Base-by-base conservation (phyloP, 345 rosid genomes). In the Luvunga scandens region DNA sequence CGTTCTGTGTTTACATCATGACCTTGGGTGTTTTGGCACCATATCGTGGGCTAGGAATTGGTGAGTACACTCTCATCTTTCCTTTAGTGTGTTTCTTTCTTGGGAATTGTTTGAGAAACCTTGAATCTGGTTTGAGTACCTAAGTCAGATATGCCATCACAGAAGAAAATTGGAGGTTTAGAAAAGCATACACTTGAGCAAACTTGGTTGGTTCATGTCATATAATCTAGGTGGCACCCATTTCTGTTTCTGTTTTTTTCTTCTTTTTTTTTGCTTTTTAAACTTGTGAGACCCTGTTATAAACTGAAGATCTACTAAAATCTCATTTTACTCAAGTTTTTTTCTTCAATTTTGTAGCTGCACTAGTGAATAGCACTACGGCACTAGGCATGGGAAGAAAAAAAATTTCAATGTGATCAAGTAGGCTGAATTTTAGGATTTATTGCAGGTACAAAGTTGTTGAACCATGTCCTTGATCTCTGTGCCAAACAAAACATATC, bases 21-120 rank as follows among this genome's bases (percentile, higher is more conserved):
- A 96, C 99, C 25, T 83, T 96, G 76, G 99, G 98, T 81, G 98
- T 96, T 61, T 88, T 96, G 82, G 98, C 98, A 31, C 98, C 98
- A 45, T 96, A 96, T 85, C 95, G 98, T 16, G 97, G 98, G 36
- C 84, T 94, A 53, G 98, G 99, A 71, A 89, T 96, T 71, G 99
- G 98, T 96, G 78, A 90, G 95, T 85, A 50, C 38, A 59, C 79
- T 21, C 50, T 42, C 21, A 50, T 72, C 73, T 81, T 68, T 12
- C 75, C 66, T 34, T 28, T 31, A 34, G 24, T 16, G 7, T 66
- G 27, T 42, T 16, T 42, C 42, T 69, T 55, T 79, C 8, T 21
- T 4, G 80, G 21, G 56, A 33, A 18, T 50, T 19, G n/a, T 71
- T 66, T 56, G 48, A 60, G 33, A 74, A 39, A 65, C 75, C 48